Evolutionary conservation across 305 asterid genomes (phyloP), one percentile per base, ranked within the genome.

Genomic region (Salvia sclarea): DNA sequence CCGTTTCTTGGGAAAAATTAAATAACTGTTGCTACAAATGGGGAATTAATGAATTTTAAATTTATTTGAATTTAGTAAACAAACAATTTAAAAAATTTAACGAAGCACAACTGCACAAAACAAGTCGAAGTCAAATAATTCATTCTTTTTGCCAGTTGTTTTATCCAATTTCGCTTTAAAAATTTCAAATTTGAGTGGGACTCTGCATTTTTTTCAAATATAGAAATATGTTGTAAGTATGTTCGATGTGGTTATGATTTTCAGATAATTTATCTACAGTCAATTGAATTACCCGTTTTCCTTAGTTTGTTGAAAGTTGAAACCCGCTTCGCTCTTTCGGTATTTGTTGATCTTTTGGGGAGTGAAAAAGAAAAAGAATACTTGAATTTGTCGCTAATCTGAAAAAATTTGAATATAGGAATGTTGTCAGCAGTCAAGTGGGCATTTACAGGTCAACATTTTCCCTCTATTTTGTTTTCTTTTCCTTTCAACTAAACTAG

Each of bases 361-460:
- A 21, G 24, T 11, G 25, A 13, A 33, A 49, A n/a, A n/a, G n/a
- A n/a, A n/a, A n/a, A n/a, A n/a, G n/a, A 6, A 67, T 61, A 66
- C 68, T 61, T 35, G 21, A 45, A 75, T 61, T 75, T 66, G 82
- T 71, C 75, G 31, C 58, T 38, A 65, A 53, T 6, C 62, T 38
- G 61, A 68, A 38, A 22, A 22, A 5, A 33, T 54, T 66, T 56
- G 16, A 44, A 70, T 37, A 9, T 58, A 9, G 48, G 65, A 55
- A 67, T 54, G 72, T 25, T 61, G 61, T 72, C 61, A 64, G 53
- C 78, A 63, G 67, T 63, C 59, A 68, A 64, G 68, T 59, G 57
- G 76, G 71, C 66, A 67, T 25, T 47, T 57, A 79, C 74, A 63
- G 69, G 83, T 79, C 80, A 79, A 68, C 80, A 53, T 69, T 52